Evolutionary conservation across 139 green algal species (phyloP).

Genomic region (Chlorella sp.): DNA sequence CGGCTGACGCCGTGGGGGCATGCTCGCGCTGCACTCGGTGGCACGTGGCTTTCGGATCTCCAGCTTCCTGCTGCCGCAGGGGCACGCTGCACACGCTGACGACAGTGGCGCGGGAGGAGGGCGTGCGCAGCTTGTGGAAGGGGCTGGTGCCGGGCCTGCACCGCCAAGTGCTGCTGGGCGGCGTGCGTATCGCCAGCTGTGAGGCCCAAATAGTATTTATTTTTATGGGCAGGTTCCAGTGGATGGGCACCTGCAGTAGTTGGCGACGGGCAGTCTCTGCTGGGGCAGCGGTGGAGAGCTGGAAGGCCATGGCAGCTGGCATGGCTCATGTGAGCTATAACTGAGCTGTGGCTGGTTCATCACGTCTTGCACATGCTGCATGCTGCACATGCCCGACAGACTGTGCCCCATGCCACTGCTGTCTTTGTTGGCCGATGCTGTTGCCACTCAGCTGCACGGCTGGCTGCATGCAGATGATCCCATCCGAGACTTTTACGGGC

Average conservation of each 20-base stretch:
- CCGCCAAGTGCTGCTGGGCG: conserved; percentile 91
- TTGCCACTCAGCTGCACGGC: too few species aligned
- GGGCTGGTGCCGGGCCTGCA: conserved; percentile 91
- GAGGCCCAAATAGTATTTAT: background rate
- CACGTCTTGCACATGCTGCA: too few species aligned
- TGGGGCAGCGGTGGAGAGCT: too few species aligned
- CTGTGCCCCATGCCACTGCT: too few species aligned
- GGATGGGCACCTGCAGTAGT: too few species aligned
- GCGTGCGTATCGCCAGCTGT: conserved; percentile 84
- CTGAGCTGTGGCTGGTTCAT: background rate
- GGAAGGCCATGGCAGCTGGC: too few species aligned
- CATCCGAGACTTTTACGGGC: conserved; percentile 44
- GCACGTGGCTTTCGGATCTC: background rate
- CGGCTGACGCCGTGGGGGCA: too few species aligned
- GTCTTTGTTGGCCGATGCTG: too few species aligned
- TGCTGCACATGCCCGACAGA: too few species aligned
- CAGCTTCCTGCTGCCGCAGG: background rate
- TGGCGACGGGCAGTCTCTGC: too few species aligned
- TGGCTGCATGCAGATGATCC: conserved; percentile 72
- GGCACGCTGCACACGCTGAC: conserved; percentile 62
- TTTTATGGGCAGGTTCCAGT: too few species aligned
- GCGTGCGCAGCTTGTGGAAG: conserved; percentile 83
- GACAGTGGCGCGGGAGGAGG: conserved; percentile 91
- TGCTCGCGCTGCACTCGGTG: background rate
- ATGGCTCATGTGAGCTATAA: background rate